Percentiles rank a stretch among this genome's conserved stretches.
Conservation (phyloP, 2,329 filamentous ascomycete species). For the Lomentospora prolificans region DNA sequence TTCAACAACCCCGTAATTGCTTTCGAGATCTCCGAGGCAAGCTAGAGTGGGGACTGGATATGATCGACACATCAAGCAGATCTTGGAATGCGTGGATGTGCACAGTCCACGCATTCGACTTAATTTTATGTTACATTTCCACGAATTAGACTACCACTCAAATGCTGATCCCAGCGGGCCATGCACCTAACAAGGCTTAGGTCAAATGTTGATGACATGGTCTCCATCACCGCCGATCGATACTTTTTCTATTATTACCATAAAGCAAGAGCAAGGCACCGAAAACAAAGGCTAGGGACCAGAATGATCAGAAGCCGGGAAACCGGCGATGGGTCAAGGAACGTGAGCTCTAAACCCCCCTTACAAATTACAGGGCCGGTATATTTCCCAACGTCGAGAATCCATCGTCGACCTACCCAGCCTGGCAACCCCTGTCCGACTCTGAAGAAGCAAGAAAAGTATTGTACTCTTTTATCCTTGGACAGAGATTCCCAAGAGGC, state of each 20-base stretch:
- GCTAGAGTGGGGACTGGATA: not conserved
- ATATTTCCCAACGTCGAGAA: no score
- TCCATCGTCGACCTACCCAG: no score
- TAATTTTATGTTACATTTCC: constrained; percentile 2
- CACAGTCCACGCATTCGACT: not conserved
- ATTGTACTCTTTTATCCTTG: no score
- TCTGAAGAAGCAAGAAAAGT: no score
- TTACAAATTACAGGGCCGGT: no score
- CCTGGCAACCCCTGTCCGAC: no score
- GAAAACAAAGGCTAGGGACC: no score
- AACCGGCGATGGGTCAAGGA: not conserved
- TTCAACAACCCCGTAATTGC: not conserved
- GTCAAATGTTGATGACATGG: not conserved
- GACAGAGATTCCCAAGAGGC: no score
- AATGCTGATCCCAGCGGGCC: not conserved
- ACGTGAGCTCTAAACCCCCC: no score
- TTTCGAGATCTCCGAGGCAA: not conserved
- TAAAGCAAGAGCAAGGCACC: no score
- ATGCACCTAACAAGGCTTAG: constrained; percentile 1
- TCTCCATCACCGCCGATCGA: not conserved
- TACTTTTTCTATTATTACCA: not conserved
- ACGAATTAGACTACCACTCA: constrained; percentile 2
- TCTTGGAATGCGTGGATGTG: not conserved
- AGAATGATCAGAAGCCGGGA: no score
- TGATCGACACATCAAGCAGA: not conserved